phyloP scores from a whole-genome alignment of 257 asterid genomes.

The Nicotiana noctiflora region DNA sequence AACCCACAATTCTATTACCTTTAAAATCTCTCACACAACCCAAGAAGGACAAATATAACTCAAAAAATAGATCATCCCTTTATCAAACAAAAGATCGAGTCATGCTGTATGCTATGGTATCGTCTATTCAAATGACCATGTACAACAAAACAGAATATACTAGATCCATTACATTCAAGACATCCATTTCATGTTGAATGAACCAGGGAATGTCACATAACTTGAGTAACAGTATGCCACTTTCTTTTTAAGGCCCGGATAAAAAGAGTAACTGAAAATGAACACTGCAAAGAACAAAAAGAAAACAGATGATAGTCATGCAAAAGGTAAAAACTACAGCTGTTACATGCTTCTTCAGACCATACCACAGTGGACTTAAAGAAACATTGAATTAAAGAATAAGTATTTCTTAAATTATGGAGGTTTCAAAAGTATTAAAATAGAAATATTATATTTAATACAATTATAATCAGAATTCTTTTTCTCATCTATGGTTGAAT shows the following conservation, averaged over 20 bases:
- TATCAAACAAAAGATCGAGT: background rate
- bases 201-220: background rate
- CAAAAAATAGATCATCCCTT: background rate
- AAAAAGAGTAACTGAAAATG: background rate
- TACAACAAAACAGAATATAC: background rate
- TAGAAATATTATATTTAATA: background rate
- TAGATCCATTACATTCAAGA: background rate
- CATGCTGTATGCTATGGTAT: background rate
- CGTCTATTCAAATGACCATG: background rate
- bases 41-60: background rate
- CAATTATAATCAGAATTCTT: background rate
- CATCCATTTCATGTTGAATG: background rate
- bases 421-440: background rate
- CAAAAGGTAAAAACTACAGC: background rate
- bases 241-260: background rate
- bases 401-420: background rate
- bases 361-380: background rate
- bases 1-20: background rate
- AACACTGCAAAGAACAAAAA: background rate
- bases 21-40: background rate
- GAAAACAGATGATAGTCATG: background rate
- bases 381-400: background rate
- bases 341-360: background rate
- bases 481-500: background rate
- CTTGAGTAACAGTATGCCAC: background rate